These are phyloP conservation scores for Pugionium dolabratum DNA, from an alignment of 345 rosid species.

Conservation along the genomic window DNA sequence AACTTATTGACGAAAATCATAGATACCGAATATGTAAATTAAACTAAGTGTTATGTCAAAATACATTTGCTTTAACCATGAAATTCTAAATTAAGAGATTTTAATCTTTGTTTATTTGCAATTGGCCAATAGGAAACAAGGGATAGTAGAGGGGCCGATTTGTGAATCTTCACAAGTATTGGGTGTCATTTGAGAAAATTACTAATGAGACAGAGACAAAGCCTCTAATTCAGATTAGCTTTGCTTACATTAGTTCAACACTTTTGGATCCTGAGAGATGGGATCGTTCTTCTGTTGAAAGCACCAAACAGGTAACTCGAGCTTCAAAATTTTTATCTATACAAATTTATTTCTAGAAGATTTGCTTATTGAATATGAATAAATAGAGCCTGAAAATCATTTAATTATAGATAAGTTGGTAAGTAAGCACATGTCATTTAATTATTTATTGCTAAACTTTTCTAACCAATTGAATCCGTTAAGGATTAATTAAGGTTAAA, in stretches of 20 bases:
- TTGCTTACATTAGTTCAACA: constrained; percentile 74
- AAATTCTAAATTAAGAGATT: not conserved
- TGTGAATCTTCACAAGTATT: constrained; percentile 78
- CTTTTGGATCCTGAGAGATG: constrained; percentile 92
- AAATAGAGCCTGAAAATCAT: not conserved
- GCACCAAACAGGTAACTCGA: constrained; percentile 60
- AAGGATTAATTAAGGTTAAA: not conserved
- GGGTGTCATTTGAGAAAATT: constrained; percentile 73
- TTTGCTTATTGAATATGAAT: not conserved
- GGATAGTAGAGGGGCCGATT: constrained; percentile 75
- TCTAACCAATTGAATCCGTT: constrained; percentile 15
- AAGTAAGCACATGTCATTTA: not conserved
- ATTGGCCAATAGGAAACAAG: constrained; percentile 62
- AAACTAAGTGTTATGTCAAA: not conserved
- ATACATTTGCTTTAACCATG: not conserved
- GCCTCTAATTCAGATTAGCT: constrained; percentile 61
- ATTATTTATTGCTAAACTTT: constrained; percentile 5
- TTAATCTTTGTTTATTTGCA: constrained; percentile 29
- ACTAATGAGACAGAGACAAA: constrained; percentile 50
- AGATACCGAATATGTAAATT: constrained; percentile 36
- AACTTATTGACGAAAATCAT: too few species aligned
- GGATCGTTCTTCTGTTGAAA: constrained; percentile 75
- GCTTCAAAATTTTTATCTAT: not conserved
- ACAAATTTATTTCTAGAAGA: not conserved
- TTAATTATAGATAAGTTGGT: constrained; percentile 8